Conservation (phyloP, 2,329 filamentous ascomycete species). For the Penicillium janthinellum region DNA sequence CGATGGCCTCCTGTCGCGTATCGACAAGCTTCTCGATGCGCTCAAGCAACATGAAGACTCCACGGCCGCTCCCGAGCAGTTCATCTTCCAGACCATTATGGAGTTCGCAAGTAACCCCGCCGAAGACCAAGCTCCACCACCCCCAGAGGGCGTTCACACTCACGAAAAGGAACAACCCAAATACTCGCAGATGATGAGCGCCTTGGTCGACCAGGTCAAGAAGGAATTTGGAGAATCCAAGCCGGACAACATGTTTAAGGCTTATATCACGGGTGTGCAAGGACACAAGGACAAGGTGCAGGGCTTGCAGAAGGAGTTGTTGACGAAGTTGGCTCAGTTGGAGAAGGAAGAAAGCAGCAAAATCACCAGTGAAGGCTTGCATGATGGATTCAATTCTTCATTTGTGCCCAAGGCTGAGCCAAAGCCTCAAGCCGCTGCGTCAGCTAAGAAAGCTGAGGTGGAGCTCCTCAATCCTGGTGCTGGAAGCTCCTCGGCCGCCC, state of each 20-base stretch:
- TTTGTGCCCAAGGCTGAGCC: conserved; percentile 66
- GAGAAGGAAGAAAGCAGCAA: conserved; percentile 84
- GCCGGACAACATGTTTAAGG: conserved; percentile 68
- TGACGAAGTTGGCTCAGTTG: conserved; percentile 73
- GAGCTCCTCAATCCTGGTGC: conserved; percentile 75
- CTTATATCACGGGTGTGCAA: conserved; percentile 76
- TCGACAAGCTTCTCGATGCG: conserved; percentile 73
- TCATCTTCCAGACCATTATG: conserved; percentile 88
- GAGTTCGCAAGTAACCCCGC: conserved; percentile 72
- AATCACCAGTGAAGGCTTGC: conserved; percentile 89
- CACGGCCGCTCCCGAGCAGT: conserved; percentile 68
- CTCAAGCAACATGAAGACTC: conserved; percentile 73
- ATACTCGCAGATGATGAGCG: conserved; percentile 98
- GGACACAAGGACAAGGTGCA: conserved; percentile 77
- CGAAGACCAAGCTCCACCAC: conserved; percentile 72
- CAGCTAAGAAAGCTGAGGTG: conserved; percentile 50
- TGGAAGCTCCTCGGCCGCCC: conserved; percentile 49
- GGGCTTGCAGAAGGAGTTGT: conserved; percentile 73
- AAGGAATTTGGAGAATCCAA: conserved; percentile 74
- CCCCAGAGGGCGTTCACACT: conserved; percentile 77
- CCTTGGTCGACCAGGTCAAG: conserved; percentile 91
- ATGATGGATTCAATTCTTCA: conserved; percentile 88
- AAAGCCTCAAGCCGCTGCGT: conserved; percentile 46
- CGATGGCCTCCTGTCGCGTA: conserved; percentile 82
- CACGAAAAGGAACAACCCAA: conserved; percentile 74